Evolutionary conservation across 2,329 filamentous ascomycete species (phyloP).

Genomic region (Aspergillus unguis): DNA sequence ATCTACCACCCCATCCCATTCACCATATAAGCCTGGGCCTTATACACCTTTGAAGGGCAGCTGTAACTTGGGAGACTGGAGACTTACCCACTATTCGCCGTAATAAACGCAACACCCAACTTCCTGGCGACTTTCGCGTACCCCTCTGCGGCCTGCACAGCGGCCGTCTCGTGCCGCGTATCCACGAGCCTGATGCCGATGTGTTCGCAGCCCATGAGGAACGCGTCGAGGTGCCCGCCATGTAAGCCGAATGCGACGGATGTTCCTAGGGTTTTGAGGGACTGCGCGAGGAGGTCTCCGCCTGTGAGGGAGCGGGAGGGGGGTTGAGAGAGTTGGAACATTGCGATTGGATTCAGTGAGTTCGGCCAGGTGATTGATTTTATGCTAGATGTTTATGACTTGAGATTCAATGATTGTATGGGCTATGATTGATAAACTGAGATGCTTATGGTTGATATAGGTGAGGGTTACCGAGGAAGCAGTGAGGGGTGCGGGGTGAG

Average conservation of each 20-base stretch:
- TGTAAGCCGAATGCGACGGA: slow-evolving; percentile 48
- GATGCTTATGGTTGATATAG: neutral
- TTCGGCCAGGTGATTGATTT: neutral
- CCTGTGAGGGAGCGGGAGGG: slow-evolving; percentile 42
- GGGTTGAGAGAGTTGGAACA: slow-evolving; percentile 24
- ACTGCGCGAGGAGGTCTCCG: slow-evolving; percentile 48
- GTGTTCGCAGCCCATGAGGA: slow-evolving; percentile 44
- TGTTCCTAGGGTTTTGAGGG: slow-evolving; percentile 41
- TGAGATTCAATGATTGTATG: neutral
- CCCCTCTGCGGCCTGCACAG: slow-evolving; percentile 48
- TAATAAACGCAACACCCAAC: slow-evolving; percentile 47
- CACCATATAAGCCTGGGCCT: too few species aligned
- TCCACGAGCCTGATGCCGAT: slow-evolving; percentile 45
- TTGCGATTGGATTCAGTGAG: neutral
- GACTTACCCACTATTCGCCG: slow-evolving; percentile 48
- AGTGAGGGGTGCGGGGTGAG: neutral
- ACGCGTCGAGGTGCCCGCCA: slow-evolving; percentile 49
- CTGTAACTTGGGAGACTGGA: too few species aligned
- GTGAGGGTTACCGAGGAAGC: slow-evolving; percentile 1
- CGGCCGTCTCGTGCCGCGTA: slow-evolving; percentile 48
- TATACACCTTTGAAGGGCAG: too few species aligned
- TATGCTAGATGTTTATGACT: too few species aligned
- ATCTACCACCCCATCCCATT: too few species aligned
- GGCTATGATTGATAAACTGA: neutral
- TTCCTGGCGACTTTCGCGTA: slow-evolving; percentile 46